A percentile compares a stretch with the other conserved stretches of the same genome.
Evolutionary conservation across 768 basidiomycete species (phyloP).

Genomic region (Sarcomyxa edulis): DNA sequence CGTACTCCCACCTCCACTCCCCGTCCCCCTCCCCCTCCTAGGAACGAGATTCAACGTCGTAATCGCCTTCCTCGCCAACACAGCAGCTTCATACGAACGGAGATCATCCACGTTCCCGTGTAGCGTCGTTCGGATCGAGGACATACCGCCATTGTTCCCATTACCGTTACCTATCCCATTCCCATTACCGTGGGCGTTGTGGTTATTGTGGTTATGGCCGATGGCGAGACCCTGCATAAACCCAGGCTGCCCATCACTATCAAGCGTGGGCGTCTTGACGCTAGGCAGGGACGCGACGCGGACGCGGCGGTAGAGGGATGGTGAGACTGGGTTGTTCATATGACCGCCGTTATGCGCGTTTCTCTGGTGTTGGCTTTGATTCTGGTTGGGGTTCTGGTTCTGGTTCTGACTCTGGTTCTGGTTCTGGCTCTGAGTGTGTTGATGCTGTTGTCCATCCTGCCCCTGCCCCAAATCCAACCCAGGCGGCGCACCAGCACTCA

Average conservation of each 20-base stretch:
- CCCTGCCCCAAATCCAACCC: slow-evolving; percentile 8
- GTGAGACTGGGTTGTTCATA: slow-evolving; percentile 9
- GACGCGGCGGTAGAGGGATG: slow-evolving; percentile 30
- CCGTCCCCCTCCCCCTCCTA: slow-evolving; percentile 25
- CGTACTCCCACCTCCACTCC: slow-evolving; percentile 6
- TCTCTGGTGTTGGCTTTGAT: neutral
- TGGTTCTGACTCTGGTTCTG: too few relatives aligned
- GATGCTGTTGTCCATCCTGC: too few relatives aligned
- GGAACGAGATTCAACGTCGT: slow-evolving; percentile 52
- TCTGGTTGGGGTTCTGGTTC: slow-evolving; percentile 3
- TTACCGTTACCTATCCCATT: slow-evolving; percentile 10
- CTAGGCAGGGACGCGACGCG: slow-evolving; percentile 68
- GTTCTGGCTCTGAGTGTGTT: too few relatives aligned
- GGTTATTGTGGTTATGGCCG: slow-evolving; percentile 10
- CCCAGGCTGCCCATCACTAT: slow-evolving; percentile 16
- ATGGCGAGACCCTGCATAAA: slow-evolving; percentile 9
- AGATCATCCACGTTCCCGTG: slow-evolving; percentile 56
- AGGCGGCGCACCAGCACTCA: slow-evolving; percentile 30
- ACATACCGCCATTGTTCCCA: slow-evolving; percentile 18
- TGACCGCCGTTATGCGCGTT: neutral
- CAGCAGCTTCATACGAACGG: slow-evolving; percentile 69
- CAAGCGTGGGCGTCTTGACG: slow-evolving; percentile 54
- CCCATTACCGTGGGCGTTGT: slow-evolving; percentile 12
- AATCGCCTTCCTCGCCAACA: slow-evolving; percentile 62
- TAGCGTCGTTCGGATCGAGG: slow-evolving; percentile 33